Percentiles rank a stretch among this genome's conserved stretches.
These are phyloP conservation scores for Acrodontium crateriforme DNA, from an alignment of 2,329 filamentous ascomycete species.

Conservation along the genomic window DNA sequence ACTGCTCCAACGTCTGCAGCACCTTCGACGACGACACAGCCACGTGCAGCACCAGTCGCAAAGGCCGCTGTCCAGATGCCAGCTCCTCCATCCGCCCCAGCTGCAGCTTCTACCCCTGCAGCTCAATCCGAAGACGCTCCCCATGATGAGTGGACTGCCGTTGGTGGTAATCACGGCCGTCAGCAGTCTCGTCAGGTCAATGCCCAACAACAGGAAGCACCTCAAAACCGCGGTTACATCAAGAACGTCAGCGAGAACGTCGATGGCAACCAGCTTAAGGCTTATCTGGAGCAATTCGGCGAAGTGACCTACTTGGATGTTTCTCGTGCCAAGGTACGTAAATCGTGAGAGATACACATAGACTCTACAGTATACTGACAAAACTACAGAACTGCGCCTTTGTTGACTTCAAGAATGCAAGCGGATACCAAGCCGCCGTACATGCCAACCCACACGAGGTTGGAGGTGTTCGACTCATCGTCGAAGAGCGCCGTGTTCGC, in stretches of 20 bases:
- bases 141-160: conserved; percentile 77
- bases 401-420: conserved; percentile 72
- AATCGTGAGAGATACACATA: not conserved
- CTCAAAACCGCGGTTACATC: conserved; percentile 76
- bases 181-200: conserved; percentile 51
- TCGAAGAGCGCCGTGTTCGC: conserved; percentile 72
- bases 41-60: conserved; percentile 5
- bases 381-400: conserved; percentile 75
- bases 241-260: conserved; percentile 92
- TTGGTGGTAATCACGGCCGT: conserved; percentile 63
- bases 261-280: conserved; percentile 56
- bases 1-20: conserved; percentile 22
- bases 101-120: conserved; percentile 20
- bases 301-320: conserved; percentile 51
- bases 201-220: conserved; percentile 48
- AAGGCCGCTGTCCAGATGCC: conserved; percentile 10
- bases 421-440: conserved; percentile 72
- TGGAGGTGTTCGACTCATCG: conserved; percentile 65
- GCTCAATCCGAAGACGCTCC: conserved; percentile 22
- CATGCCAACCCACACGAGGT: conserved; percentile 76
- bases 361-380: conserved; percentile 3
- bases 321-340: conserved; percentile 58
- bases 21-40: conserved; percentile 11
- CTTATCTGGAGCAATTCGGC: conserved; percentile 55
- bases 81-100: conserved; percentile 14